Percentiles rank a stretch among this genome's conserved stretches.
These are phyloP conservation scores for Trichoderma asperellum DNA, from an alignment of 2,329 filamentous ascomycete genomes.

Conservation along the genomic window DNA sequence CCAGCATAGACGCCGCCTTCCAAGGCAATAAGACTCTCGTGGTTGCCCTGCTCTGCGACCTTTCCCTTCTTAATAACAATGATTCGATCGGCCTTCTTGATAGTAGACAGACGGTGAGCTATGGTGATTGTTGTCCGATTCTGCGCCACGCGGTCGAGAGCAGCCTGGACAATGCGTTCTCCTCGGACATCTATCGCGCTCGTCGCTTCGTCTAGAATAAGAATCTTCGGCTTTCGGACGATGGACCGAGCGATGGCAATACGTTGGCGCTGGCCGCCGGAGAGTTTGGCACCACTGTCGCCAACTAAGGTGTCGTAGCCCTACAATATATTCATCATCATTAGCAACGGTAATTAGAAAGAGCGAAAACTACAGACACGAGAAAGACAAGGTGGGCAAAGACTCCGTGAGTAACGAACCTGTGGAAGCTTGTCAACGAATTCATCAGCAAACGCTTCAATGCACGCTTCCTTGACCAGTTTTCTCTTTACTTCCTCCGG, in stretches of 20 bases:
- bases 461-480: slow-evolving; percentile 66
- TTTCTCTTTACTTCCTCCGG: slow-evolving; percentile 59
- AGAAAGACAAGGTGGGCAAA: slow-evolving; percentile 22
- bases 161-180: slow-evolving; percentile 65
- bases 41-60: slow-evolving; percentile 74
- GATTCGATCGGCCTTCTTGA: slow-evolving; percentile 78
- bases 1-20: slow-evolving; percentile 67
- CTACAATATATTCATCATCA: slow-evolving; percentile 40
- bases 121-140: slow-evolving; percentile 73
- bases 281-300: slow-evolving; percentile 76
- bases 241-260: slow-evolving; percentile 78
- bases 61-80: slow-evolving; percentile 73
- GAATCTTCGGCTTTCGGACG: slow-evolving; percentile 69
- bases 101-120: slow-evolving; percentile 74
- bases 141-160: slow-evolving; percentile 63
- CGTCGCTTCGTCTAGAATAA: slow-evolving; percentile 79
- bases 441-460: slow-evolving; percentile 70
- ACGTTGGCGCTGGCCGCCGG: slow-evolving; percentile 84
- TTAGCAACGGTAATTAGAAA: background rate
- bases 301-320: slow-evolving; percentile 76
- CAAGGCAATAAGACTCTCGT: slow-evolving; percentile 68
- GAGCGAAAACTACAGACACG: background rate
- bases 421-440: slow-evolving; percentile 67
- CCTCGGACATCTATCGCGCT: slow-evolving; percentile 63
- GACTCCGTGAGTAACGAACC: slow-evolving; percentile 38